Evolutionary conservation across 1,139 yeast genomes (phyloP).

Genomic region (Yamadazyma sp.): DNA sequence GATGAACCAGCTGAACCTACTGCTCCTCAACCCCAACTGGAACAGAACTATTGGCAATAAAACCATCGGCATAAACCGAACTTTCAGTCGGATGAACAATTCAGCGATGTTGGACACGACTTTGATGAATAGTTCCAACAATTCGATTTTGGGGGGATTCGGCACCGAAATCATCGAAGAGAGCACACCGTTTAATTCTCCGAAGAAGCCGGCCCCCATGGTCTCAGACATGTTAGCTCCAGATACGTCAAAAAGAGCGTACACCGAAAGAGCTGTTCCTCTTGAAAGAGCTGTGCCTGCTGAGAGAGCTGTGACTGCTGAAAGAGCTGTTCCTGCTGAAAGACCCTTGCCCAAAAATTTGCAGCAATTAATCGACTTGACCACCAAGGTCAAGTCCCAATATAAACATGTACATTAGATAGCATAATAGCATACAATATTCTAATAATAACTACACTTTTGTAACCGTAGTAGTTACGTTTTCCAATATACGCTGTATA

Average conservation of each 20-base stretch:
- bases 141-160: constrained; percentile 33
- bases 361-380: constrained; percentile 37
- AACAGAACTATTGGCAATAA: constrained; percentile 2
- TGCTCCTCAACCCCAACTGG: constrained; percentile 4
- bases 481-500: not conserved
- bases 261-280: no score
- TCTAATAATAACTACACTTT: no score
- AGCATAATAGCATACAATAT: constrained; percentile 1
- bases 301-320: no score
- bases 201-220: constrained; percentile 21
- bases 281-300: no score
- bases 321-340: no score
- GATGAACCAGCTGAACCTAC: constrained; percentile 7
- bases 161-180: constrained; percentile 43
- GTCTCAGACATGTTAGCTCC: no score
- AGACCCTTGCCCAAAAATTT: constrained; percentile 19
- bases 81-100: constrained; percentile 6
- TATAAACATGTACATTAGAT: constrained; percentile 18
- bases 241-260: no score
- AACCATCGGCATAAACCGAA: constrained; percentile 3
- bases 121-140: constrained; percentile 12
- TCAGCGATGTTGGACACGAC: constrained; percentile 13
- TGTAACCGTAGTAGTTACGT: no score
- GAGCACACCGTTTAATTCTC: constrained; percentile 39
- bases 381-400: constrained; percentile 34